These are phyloP conservation scores for Beauveria pseudobassiana DNA, from an alignment of 2,329 filamentous ascomycete genomes.

Conservation along the genomic window DNA sequence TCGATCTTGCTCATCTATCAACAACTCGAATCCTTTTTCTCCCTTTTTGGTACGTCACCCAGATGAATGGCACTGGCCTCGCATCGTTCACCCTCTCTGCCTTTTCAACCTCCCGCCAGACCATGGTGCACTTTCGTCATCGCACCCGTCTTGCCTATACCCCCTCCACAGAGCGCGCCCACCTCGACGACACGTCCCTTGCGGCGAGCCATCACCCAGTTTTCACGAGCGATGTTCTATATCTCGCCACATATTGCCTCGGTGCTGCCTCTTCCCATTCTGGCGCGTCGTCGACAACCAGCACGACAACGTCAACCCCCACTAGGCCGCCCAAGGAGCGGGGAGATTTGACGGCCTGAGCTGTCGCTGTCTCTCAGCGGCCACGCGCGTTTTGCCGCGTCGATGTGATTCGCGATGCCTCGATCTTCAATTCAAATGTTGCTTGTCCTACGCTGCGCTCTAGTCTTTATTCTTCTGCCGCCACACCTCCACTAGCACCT, in stretches of 20 bases:
- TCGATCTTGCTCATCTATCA: conserved; percentile 2
- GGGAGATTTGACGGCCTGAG: background rate
- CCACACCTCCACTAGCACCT: background rate
- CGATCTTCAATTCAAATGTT: background rate
- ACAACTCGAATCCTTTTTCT: background rate
- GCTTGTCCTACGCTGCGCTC: background rate
- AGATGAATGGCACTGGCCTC: background rate
- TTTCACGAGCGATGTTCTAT: background rate
- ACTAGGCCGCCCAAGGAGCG: conserved; percentile 10
- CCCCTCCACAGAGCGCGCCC: background rate
- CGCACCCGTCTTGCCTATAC: background rate
- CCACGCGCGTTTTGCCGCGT: background rate
- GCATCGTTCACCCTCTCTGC: background rate
- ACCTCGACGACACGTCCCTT: background rate
- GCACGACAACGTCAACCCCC: background rate
- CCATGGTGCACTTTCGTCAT: background rate
- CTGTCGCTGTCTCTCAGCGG: background rate
- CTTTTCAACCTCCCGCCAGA: conserved; percentile 2
- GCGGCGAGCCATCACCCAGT: background rate
- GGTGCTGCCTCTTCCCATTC: background rate
- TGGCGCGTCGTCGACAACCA: background rate
- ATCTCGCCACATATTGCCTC: background rate
- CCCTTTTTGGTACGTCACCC: conserved; percentile 1
- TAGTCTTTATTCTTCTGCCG: background rate
- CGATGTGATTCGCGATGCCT: background rate